phyloP scores from a whole-genome alignment of 495 filamentous ascomycete genomes.

The Astrothelium subdiscretum region DNA sequence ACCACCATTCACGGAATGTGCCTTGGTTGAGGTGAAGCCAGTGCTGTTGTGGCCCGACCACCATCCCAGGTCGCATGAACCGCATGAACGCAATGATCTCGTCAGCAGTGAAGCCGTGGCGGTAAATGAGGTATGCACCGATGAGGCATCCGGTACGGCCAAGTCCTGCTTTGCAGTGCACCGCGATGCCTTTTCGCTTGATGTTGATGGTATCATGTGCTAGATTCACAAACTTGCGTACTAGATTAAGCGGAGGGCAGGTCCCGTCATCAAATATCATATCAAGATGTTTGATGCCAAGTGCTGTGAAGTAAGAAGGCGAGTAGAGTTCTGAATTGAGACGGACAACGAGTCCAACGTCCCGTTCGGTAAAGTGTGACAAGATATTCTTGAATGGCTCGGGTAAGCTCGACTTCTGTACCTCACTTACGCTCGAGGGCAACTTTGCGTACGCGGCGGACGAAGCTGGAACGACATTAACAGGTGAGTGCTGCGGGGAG shows the following conservation, averaged over 20 bases:
- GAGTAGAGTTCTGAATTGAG: conserved; percentile 94
- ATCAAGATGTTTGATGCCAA: conserved; percentile 90
- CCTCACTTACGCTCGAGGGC: conserved; percentile 54
- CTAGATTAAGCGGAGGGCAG: conserved; percentile 74
- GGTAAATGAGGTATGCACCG: conserved; percentile 93
- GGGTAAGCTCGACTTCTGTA: conserved; percentile 54
- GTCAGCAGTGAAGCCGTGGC: conserved; percentile 96
- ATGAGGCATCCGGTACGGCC: conserved; percentile 96
- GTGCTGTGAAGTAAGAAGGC: conserved; percentile 83
- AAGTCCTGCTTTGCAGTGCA: conserved; percentile 96
- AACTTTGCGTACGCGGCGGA: conserved; percentile 61
- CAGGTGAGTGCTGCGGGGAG: conserved; percentile 74
- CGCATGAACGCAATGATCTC: conserved; percentile 98
- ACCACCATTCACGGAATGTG: conserved; percentile 95
- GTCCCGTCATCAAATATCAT: conserved; percentile 99
- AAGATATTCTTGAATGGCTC: conserved; percentile 91
- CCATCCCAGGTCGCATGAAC: conserved; percentile 99
- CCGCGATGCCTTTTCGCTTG: conserved; percentile 78
- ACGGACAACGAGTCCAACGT: conserved; percentile 86
- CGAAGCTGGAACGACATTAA: conserved; percentile 52
- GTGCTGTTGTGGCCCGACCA: conserved; percentile 98
- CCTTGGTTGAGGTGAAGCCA: conserved; percentile 98
- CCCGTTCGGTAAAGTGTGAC: conserved; percentile 69
- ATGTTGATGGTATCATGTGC: conserved; percentile 88
- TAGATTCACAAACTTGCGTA: conserved; percentile 85